phyloP scores from a whole-genome alignment of 129 eudicot genomes.

The Pittosporum tobira region DNA sequence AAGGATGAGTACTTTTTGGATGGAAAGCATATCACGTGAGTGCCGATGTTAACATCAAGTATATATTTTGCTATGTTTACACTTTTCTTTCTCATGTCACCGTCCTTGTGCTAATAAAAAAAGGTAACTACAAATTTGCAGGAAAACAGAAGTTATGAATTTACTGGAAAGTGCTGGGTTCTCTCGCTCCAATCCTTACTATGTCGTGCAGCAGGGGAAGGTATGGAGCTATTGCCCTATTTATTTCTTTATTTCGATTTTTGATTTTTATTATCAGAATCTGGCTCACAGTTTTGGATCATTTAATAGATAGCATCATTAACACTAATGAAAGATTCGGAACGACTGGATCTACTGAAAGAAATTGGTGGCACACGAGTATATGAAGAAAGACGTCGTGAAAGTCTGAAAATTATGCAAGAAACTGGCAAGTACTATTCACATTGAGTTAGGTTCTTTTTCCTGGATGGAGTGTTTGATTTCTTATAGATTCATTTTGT shows the following conservation, averaged over 20 bases:
- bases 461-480: constrained; percentile 13
- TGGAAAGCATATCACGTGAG: constrained; percentile 99
- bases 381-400: constrained; percentile 92
- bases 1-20: constrained; percentile 95
- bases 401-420: constrained; percentile 98
- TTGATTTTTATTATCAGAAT: background rate
- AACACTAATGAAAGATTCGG: constrained; percentile 91
- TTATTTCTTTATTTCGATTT: constrained; percentile 12
- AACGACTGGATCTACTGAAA: constrained; percentile 85
- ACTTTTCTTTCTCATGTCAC: background rate
- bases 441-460: constrained; percentile 12
- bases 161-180: constrained; percentile 98
- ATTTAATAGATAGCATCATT: constrained; percentile 69
- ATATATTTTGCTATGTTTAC: background rate
- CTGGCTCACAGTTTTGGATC: constrained; percentile 6
- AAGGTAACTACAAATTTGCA: constrained; percentile 28
- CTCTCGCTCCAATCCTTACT: constrained; percentile 98
- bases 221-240: constrained; percentile 40
- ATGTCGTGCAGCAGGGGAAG: constrained; percentile 98
- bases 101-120: constrained; percentile 3
- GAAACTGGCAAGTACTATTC: constrained; percentile 74
- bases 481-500: constrained; percentile 7
- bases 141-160: constrained; percentile 98
- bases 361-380: constrained; percentile 99
- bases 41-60: constrained; percentile 3